A percentile compares a stretch with the other conserved stretches of the same genome.
phyloP scores from a whole-genome alignment of 371 early-diverging fungal genomes.

The Phascolomyces articulosus region DNA sequence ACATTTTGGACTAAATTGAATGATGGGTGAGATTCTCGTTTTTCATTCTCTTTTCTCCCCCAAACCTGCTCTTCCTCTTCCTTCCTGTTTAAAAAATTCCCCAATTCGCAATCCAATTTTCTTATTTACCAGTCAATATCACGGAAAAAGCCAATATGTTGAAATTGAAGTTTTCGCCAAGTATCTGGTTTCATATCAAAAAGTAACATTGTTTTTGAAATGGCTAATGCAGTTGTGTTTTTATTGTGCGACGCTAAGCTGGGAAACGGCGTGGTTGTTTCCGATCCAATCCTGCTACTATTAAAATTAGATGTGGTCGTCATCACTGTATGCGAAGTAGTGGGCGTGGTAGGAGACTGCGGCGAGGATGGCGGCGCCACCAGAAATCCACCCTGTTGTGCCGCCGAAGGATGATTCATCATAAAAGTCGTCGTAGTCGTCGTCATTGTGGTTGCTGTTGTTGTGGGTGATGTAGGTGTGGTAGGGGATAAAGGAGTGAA shows the following conservation, averaged over 20 bases:
- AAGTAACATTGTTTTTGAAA: slow-evolving; percentile 50
- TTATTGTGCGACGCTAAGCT: too few species aligned
- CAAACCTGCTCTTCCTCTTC: too few species aligned
- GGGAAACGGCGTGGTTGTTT: too few species aligned
- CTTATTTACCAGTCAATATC: slow-evolving; percentile 53
- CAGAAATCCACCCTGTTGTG: too few species aligned
- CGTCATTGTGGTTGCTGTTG: background rate
- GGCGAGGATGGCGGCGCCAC: too few species aligned
- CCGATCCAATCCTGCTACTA: too few species aligned
- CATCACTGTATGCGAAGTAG: too few species aligned
- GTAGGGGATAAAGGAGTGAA: background rate
- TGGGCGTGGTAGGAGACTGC: too few species aligned
- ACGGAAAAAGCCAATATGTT: slow-evolving; percentile 62
- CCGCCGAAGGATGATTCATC: too few species aligned
- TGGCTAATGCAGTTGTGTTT: slow-evolving; percentile 7
- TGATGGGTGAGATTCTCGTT: background rate
- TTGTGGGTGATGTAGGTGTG: background rate
- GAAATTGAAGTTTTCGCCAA: slow-evolving; percentile 73
- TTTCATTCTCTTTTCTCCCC: background rate
- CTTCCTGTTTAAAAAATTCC: too few species aligned
- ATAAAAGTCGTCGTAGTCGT: too few species aligned
- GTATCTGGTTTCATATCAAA: slow-evolving; percentile 63
- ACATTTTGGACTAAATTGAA: slow-evolving; percentile 31
- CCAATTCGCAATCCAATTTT: too few species aligned
- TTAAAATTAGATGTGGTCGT: background rate